These are phyloP conservation scores for Picochlorum sp. DNA, from an alignment of 139 green algal species.

Conservation along the genomic window DNA sequence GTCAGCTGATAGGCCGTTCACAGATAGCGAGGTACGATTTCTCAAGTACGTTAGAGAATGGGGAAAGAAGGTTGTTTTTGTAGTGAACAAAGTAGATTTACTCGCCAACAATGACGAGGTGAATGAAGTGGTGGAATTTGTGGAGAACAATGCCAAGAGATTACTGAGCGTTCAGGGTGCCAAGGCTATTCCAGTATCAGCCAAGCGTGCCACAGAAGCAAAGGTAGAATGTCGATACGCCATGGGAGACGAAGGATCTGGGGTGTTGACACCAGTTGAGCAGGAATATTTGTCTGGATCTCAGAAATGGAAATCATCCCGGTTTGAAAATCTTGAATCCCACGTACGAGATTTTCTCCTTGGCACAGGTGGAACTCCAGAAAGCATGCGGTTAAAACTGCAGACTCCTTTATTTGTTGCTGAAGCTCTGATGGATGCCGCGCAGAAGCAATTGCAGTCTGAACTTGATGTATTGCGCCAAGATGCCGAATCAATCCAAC, in stretches of 20 bases:
- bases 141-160: slow-evolving; percentile 57
- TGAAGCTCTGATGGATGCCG: slow-evolving; percentile 68
- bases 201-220: slow-evolving; percentile 43
- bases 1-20: slow-evolving; percentile 81
- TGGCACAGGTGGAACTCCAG: slow-evolving; percentile 35
- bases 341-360: slow-evolving; percentile 77
- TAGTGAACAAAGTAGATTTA: slow-evolving; percentile 95
- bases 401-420: slow-evolving; percentile 84
- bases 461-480: slow-evolving; percentile 29
- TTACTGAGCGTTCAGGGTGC: slow-evolving; percentile 51
- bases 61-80: slow-evolving; percentile 97
- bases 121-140: slow-evolving; percentile 63
- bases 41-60: slow-evolving; percentile 85
- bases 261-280: slow-evolving; percentile 24
- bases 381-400: slow-evolving; percentile 89
- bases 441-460: slow-evolving; percentile 40
- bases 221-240: slow-evolving; percentile 36
- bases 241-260: slow-evolving; percentile 33
- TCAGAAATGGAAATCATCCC: slow-evolving; percentile 40
- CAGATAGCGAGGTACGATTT: slow-evolving; percentile 84
- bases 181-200: slow-evolving; percentile 54
- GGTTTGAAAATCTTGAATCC: slow-evolving; percentile 58
- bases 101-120: slow-evolving; percentile 57
- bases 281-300: slow-evolving; percentile 28
- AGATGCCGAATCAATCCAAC: slow-evolving; percentile 41